These are phyloP conservation scores for Pythium dissimile DNA, from an alignment of 352 stramenopile species.

Conservation along the genomic window DNA sequence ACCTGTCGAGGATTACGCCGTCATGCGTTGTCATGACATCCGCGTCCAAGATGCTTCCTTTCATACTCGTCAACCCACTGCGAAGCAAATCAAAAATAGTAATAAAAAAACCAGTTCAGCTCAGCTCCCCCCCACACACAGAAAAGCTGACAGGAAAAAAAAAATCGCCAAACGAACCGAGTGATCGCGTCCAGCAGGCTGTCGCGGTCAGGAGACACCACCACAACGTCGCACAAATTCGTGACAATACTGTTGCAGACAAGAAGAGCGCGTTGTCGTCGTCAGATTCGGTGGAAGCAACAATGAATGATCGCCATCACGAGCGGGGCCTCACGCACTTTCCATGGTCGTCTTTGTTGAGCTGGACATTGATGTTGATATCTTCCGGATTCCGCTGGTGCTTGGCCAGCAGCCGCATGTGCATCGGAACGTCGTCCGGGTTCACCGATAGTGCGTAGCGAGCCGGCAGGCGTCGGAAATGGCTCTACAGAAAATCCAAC, in stretches of 20 bases:
- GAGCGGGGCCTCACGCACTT: slow-evolving; percentile 56
- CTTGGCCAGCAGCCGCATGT: slow-evolving; percentile 81
- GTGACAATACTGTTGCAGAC: slow-evolving; percentile 45
- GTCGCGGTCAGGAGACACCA: slow-evolving; percentile 74
- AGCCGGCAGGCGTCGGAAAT: slow-evolving; percentile 77
- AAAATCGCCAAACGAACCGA: slow-evolving; percentile 14
- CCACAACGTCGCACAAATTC: slow-evolving; percentile 80
- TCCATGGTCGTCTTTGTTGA: slow-evolving; percentile 86
- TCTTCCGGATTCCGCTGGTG: slow-evolving; percentile 78
- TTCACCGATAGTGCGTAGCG: slow-evolving; percentile 84
- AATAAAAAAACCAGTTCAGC: no score
- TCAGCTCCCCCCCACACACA: no score
- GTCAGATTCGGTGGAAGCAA: neutral
- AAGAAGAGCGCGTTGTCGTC: neutral
- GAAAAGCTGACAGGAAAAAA: neutral
- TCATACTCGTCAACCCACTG: slow-evolving; percentile 74
- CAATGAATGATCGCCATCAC: neutral
- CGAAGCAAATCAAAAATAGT: neutral
- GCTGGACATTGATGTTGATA: slow-evolving; percentile 78
- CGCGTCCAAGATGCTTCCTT: slow-evolving; percentile 82
- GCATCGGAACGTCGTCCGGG: slow-evolving; percentile 82
- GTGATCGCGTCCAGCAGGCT: slow-evolving; percentile 82
- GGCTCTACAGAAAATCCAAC: slow-evolving; percentile 29
- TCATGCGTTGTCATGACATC: slow-evolving; percentile 86
- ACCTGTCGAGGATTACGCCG: slow-evolving; percentile 67